Conservation (phyloP, 495 filamentous ascomycete species). For the Neurospora sp. region DNA sequence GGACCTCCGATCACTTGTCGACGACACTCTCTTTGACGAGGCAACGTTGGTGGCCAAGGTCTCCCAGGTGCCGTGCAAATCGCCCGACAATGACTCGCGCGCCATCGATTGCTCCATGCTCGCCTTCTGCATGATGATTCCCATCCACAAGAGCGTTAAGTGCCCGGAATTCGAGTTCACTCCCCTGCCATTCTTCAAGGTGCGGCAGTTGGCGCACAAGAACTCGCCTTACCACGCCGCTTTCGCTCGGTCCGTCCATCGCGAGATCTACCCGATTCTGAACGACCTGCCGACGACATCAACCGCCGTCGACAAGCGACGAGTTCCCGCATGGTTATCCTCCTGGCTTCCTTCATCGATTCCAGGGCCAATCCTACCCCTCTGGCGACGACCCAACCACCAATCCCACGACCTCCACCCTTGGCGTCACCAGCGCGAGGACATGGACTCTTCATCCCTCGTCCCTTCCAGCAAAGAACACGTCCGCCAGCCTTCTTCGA, state of each 20-base stretch:
- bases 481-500: constrained; percentile 6
- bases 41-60: constrained; percentile 29
- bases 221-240: constrained; percentile 32
- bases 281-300: constrained; percentile 25
- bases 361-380: background rate
- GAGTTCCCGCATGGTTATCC: background rate
- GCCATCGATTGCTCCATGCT: constrained; percentile 30
- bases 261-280: constrained; percentile 32
- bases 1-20: constrained; percentile 28
- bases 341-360: background rate
- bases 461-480: constrained; percentile 9
- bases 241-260: constrained; percentile 35
- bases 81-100: constrained; percentile 9
- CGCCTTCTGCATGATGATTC: constrained; percentile 33
- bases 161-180: constrained; percentile 31
- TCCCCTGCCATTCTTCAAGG: constrained; percentile 41
- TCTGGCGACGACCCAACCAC: constrained; percentile 4
- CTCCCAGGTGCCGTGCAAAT: constrained; percentile 30
- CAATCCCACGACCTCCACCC: background rate
- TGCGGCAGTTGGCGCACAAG: constrained; percentile 35
- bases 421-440: background rate
- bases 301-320: constrained; percentile 12
- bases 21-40: constrained; percentile 34
- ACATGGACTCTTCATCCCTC: background rate
- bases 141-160: constrained; percentile 27